These are phyloP conservation scores for Bonia amplexicaulis DNA, from an alignment of 176 grass and related monocot genomes.

Conservation along the genomic window DNA sequence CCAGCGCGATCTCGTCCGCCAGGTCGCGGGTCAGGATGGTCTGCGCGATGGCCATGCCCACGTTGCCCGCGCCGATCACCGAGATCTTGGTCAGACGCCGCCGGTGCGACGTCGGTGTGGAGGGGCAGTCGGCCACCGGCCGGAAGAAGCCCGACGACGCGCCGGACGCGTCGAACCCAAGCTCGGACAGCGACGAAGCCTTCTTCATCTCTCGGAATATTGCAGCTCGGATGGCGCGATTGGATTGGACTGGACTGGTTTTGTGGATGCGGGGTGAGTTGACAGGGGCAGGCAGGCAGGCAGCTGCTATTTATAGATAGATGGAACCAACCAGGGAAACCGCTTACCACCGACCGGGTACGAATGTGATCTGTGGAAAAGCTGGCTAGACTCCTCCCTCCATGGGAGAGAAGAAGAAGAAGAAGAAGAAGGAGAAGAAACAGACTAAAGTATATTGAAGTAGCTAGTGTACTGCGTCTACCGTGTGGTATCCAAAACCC, in stretches of 20 bases:
- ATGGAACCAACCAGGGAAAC: background rate
- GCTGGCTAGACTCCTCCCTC: too few relatives aligned
- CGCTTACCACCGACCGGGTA: background rate
- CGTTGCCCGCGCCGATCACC: conserved; percentile 75
- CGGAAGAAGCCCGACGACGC: conserved; percentile 51
- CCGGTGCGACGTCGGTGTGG: background rate
- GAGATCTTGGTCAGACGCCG: conserved; percentile 60
- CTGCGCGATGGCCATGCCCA: conserved; percentile 98
- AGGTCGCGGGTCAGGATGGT: conserved; percentile 81
- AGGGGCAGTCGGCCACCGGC: background rate
- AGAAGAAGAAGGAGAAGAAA: too few relatives aligned
- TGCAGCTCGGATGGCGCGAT: background rate
- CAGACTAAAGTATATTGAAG: too few relatives aligned
- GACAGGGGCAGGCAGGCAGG: too few relatives aligned
- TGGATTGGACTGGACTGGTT: background rate
- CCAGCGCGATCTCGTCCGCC: conserved; percentile 87
- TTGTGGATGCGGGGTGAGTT: background rate
- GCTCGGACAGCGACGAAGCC: conserved; percentile 51
- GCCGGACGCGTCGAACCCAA: conserved; percentile 51
- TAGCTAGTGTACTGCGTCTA: too few relatives aligned
- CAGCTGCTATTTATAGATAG: background rate
- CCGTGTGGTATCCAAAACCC: too few relatives aligned
- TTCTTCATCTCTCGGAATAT: conserved; percentile 49
- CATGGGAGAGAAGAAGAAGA: too few relatives aligned
- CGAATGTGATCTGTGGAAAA: too few relatives aligned